Evolutionary conservation across 345 rosid genomes (phyloP), one percentile per base, ranked within the genome.

Genomic region (Populus tremula): DNA sequence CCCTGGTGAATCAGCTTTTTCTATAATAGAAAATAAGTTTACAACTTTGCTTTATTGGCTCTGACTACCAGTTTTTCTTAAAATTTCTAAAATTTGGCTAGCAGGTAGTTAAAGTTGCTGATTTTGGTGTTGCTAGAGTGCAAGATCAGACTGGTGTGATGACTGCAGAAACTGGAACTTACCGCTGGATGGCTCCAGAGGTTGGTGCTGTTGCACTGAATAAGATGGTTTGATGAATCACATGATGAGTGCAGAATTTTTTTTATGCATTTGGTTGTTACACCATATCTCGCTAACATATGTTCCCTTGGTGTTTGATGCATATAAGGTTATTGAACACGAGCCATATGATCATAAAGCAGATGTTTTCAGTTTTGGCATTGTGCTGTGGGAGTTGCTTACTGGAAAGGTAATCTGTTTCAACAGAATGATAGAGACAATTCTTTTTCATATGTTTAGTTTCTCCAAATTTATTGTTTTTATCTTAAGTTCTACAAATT

Each of bases 151-250:
- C 91, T 54, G 94, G 92, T 31, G 87, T 88, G 75, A 91, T 91
- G 94, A 91, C 94, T 35, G 92, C 91, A 23, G 94, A 91, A 86
- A 91, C 92, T 66, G 94, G 94, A 74, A 89, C 92, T 5, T 91
- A 91, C 71, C 90, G 92, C 33, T 91, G 94, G 94, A 91, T 91
- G 94, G 94, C 94, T 76, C 94, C 92, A 25, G 94, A 91, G 92
- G 94, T 91, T 76, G 82, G 86, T 81, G 54, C 27, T 64, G 49
- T 61, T 67, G 12, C 35, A 2, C 14, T 35, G 64, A 56, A 67
- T 10, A 73, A 21, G 74, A 67, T 23, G 63, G 71, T 27, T 25
- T 38, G 20, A 21, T 45, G 16, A 69, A 73, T 43, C 69, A 41
- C 25, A 13, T 53, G 47, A 39, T 81, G 62, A 36, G 29, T n/a